Evolutionary conservation across 2,329 filamentous ascomycete genomes (phyloP).

Genomic region (Aspergillus unguis): DNA sequence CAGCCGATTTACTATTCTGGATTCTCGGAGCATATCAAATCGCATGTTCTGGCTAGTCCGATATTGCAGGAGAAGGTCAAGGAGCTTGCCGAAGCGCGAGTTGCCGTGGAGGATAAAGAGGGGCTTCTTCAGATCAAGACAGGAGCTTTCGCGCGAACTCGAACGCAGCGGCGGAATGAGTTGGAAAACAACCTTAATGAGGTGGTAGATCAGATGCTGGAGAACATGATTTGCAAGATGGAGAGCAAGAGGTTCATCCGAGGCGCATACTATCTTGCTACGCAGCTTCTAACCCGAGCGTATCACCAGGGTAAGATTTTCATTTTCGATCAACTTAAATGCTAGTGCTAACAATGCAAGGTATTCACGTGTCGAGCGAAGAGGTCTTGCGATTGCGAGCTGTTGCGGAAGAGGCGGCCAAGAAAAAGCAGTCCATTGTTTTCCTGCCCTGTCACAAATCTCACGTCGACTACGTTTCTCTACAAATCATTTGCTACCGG

Average conservation of each 20-base stretch:
- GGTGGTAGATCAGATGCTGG: constrained; percentile 80
- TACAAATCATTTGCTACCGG: constrained; percentile 94
- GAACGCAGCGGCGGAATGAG: constrained; percentile 46
- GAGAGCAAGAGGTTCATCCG: constrained; percentile 91
- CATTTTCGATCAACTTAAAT: not conserved
- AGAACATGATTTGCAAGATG: constrained; percentile 99
- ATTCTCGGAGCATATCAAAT: constrained; percentile 87
- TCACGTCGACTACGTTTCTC: constrained; percentile 92
- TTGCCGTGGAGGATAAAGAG: constrained; percentile 72
- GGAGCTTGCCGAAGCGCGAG: constrained; percentile 70
- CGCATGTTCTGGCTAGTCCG: constrained; percentile 68
- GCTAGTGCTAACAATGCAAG: constrained; percentile 25
- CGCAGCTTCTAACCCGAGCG: constrained; percentile 83
- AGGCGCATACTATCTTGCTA: constrained; percentile 82
- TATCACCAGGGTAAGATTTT: constrained; percentile 74
- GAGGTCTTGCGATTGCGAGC: constrained; percentile 79
- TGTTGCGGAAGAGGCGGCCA: constrained; percentile 77
- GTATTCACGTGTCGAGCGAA: constrained; percentile 90
- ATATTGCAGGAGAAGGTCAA: constrained; percentile 71
- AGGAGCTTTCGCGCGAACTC: constrained; percentile 29
- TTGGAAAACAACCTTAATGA: constrained; percentile 72
- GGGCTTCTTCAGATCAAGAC: constrained; percentile 56
- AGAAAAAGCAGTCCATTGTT: constrained; percentile 90
- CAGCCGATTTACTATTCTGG: constrained; percentile 91
- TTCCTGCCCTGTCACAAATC: constrained; percentile 93